Percentiles rank a stretch among this genome's conserved stretches.
phyloP scores from a whole-genome alignment of 176 grass and related monocot species.

The Oryza rufipogon region DNA sequence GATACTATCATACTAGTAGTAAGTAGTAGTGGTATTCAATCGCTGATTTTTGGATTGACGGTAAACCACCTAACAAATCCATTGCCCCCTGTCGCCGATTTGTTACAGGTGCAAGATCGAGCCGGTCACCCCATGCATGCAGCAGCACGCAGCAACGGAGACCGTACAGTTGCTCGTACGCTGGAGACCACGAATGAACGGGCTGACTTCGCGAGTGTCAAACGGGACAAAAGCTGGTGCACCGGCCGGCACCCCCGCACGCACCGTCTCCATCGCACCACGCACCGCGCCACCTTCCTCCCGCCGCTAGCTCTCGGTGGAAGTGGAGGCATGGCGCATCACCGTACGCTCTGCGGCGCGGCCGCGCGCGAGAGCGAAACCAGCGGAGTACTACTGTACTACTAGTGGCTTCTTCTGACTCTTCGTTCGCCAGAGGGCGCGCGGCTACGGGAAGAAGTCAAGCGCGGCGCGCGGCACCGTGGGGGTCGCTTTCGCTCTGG shows the following conservation, averaged over 20 bases:
- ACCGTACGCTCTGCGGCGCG: neutral
- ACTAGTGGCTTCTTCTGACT: no score
- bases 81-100: neutral
- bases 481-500: slow-evolving; percentile 35
- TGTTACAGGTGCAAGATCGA: no score
- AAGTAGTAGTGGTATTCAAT: neutral
- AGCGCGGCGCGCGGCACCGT: neutral
- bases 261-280: neutral
- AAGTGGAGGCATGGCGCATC: neutral
- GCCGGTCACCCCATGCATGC: neutral
- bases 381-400: neutral
- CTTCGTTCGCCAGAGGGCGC: no score
- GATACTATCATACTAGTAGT: no score
- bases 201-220: neutral
- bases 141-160: neutral
- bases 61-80: neutral
- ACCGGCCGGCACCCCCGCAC: neutral
- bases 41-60: neutral
- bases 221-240: neutral
- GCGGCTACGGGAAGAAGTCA: neutral
- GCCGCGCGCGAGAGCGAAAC: no score
- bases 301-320: neutral
- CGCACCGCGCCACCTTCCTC: neutral
- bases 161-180: neutral
- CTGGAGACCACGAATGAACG: neutral